Conservation (phyloP, 1,284 basidiomycete species). For the Boletellus dicymbophilus region DNA sequence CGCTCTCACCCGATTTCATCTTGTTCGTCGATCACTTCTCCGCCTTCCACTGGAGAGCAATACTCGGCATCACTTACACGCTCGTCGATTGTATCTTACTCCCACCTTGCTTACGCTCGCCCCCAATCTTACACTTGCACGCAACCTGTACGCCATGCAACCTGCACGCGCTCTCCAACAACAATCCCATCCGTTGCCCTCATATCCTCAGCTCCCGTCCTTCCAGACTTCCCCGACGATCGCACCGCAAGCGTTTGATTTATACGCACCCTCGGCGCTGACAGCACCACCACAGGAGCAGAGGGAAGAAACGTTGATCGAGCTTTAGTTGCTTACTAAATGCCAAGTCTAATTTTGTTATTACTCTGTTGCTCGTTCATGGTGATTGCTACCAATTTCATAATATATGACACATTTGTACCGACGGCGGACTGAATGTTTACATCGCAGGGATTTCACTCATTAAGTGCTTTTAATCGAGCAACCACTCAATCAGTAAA, state of each 20-base stretch:
- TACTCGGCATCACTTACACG: conserved; percentile 20
- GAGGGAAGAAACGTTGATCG: conserved; percentile 85
- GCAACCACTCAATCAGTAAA: too few relatives aligned
- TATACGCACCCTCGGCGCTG: conserved; percentile 50
- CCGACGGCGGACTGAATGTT: too few relatives aligned
- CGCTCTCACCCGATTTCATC: conserved; percentile 27
- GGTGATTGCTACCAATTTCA: too few relatives aligned
- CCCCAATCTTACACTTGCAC: conserved; percentile 7
- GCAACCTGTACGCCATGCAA: conserved; percentile 4
- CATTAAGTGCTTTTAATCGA: too few relatives aligned
- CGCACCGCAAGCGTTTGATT: conserved; percentile 54
- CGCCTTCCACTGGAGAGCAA: conserved; percentile 7
- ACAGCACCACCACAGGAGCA: conserved; percentile 64
- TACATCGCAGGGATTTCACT: too few relatives aligned
- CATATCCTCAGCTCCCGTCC: conserved; percentile 16
- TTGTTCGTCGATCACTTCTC: conserved; percentile 21
- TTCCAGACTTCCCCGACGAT: conserved; percentile 49
- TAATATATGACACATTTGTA: too few relatives aligned
- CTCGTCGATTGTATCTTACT: conserved; percentile 22
- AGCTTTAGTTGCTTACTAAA: conserved; percentile 43
- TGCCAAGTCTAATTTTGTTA: background rate
- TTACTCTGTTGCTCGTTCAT: background rate
- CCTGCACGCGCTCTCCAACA: conserved; percentile 7
- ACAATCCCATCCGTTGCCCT: conserved; percentile 2
- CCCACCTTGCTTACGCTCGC: background rate